Evolutionary conservation across 1,284 basidiomycete genomes (phyloP), one percentile per base, ranked within the genome.

Genomic region (Rhizopogon parksii): DNA sequence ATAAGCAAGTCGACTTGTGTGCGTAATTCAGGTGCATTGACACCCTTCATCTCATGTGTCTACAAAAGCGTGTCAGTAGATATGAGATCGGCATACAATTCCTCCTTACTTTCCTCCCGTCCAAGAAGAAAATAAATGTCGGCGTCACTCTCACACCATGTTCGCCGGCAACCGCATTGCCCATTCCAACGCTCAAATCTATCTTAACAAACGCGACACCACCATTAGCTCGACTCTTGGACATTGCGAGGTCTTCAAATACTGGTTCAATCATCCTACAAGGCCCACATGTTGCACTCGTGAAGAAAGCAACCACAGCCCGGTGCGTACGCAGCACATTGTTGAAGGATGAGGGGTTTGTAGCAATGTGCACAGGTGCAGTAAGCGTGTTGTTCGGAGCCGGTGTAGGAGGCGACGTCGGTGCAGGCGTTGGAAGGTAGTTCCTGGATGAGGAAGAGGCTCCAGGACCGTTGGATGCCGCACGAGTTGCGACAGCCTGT

Each of bases 71-170:
- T 9, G 24, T 68, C 50, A 67, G 45, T 30, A 7, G 45, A 14
- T 47, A 36, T 12, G 32, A n/a, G 38, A 40, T 49, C 14, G 39
- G 43, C 34, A 1, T 27, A 4, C 24, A 11, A 21, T 21, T 12
- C 30, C 24, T 25, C 61, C 71, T 43, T 40, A 85, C 86, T 78
- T 90, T 88, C 56, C 79, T 75, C 1, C 86, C 88, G 54, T 88
- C 75, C 57, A 84, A 65, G 71, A 91, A 94, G 70, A 90, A 91
- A 47, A 88, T 72, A 65, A 93, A 94, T 3, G 91, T 93, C 3
- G 92, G 91, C 0, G 89, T 94, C 0, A 77, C 90, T n/a, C 76
- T 67, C 1, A 95, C 80, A 3, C 78, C 72, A 69, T 80, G 88
- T 60, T 85, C 73, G 0, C 70, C 61, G 0, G 86, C 88, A 24